phyloP scores from a whole-genome alignment of 2,329 filamentous ascomycete species.

The Neodidymelliopsis sp. region DNA sequence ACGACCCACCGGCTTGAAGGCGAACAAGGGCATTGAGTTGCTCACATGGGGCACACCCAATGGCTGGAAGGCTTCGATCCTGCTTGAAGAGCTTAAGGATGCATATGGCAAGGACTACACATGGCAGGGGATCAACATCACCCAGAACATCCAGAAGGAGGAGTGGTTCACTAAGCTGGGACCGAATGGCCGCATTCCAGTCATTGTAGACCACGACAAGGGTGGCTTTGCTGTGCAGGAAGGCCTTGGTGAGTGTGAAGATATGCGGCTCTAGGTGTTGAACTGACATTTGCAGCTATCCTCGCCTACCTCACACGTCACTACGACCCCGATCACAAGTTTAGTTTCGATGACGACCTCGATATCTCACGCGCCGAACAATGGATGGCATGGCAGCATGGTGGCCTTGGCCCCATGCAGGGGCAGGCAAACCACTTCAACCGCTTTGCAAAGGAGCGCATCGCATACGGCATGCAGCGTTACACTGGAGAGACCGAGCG shows the following conservation, averaged over 20 bases:
- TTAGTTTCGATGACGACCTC: slow-evolving; percentile 56
- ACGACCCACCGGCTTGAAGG: slow-evolving; percentile 64
- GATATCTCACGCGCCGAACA: slow-evolving; percentile 60
- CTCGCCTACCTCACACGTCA: slow-evolving; percentile 55
- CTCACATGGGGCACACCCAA: slow-evolving; percentile 63
- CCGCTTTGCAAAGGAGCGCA: slow-evolving; percentile 53
- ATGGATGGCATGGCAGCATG: slow-evolving; percentile 69
- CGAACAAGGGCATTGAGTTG: slow-evolving; percentile 70
- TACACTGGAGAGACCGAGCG: slow-evolving; percentile 58
- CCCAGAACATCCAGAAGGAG: slow-evolving; percentile 70
- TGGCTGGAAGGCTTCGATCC: slow-evolving; percentile 64
- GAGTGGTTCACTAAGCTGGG: slow-evolving; percentile 69
- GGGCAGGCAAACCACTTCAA: slow-evolving; percentile 52
- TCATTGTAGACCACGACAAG: slow-evolving; percentile 71
- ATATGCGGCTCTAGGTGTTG: not conserved
- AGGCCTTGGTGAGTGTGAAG: slow-evolving; percentile 42
- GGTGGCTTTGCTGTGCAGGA: slow-evolving; percentile 62
- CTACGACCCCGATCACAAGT: slow-evolving; percentile 57
- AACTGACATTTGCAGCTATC: slow-evolving; percentile 45
- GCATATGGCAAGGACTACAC: slow-evolving; percentile 68
- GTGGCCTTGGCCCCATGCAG: slow-evolving; percentile 54
- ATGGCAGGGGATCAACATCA: slow-evolving; percentile 64
- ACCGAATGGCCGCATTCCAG: slow-evolving; percentile 72
- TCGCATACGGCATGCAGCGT: slow-evolving; percentile 55
- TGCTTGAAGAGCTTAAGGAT: slow-evolving; percentile 72